Evolutionary conservation across 495 filamentous ascomycete genomes (phyloP), one percentile per base, ranked within the genome.

Genomic region (Penicilliopsis zonata): DNA sequence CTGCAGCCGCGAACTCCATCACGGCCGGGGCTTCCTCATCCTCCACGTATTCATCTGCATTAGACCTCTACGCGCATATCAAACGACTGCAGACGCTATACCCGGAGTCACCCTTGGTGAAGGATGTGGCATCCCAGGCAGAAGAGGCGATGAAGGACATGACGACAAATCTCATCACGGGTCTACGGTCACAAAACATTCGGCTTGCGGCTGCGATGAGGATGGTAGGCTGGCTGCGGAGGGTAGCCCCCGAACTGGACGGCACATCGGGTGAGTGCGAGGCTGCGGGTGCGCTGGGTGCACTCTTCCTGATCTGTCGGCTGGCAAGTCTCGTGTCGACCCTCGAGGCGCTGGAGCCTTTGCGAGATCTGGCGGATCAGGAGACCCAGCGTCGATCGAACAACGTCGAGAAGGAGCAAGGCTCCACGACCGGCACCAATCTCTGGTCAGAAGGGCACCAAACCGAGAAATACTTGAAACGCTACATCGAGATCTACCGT

Each of bases 401-500:
- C 9, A 42, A 40, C 28, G 37, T 38, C 5, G 50, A 47, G 16
- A 45, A 47, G 26, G 43, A 50, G 25, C 42, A 48, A 14, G 35
- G 38, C 18, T 31, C 45, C 5, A 36, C 46, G 4, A 43, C 30
- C 9, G 41, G 48, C 23, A 44, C 38, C 10, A 41, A 43, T 13
- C 56, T 63, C 4, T 82, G 79, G 78, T 71, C 77, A 0, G 74
- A 70, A 4, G 90, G 88, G 0, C 84, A 92, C 46, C 90, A 98
- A 47, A 94, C 87, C 2, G 92, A 95, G 47, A 70, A 84, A 15
- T 99, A 86, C 42, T 61, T 99, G 22, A 99, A 99, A 52, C 66
- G 84, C 32, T 99, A 93, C 59, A 79, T 99, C 44, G 92, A 99
- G 53, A 93, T 96, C 18, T 96, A 95, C 57, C 80, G 92, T 32